These are phyloP conservation scores for Mucor irregularis DNA, from an alignment of 371 early-diverging fungal genomes.

Conservation along the genomic window DNA sequence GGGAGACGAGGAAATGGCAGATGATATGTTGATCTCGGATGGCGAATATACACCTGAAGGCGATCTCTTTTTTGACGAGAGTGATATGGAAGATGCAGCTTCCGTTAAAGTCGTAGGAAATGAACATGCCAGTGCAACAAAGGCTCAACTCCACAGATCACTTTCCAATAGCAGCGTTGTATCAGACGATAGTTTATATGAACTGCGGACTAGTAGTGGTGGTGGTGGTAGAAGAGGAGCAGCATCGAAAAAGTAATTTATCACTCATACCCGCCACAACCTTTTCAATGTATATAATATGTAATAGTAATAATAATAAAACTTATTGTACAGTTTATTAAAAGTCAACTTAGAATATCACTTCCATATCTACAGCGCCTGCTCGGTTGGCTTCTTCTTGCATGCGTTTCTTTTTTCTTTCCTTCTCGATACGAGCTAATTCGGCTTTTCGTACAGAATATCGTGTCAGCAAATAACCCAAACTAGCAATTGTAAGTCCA, in stretches of 20 bases:
- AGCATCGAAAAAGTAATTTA: background rate
- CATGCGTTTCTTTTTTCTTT: conserved; percentile 33
- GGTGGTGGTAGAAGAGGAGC: background rate
- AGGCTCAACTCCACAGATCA: background rate
- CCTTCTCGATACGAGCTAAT: conserved; percentile 27
- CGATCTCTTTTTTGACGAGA: background rate
- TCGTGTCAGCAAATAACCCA: conserved; percentile 41
- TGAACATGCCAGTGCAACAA: conserved; percentile 2
- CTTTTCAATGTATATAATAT: too few species aligned
- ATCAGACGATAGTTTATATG: conserved; percentile 20
- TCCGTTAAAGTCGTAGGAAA: conserved; percentile 10
- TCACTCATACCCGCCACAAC: too few species aligned
- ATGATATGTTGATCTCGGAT: conserved; percentile 21
- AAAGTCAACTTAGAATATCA: conserved; percentile 43
- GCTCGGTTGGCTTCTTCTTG: conserved; percentile 47
- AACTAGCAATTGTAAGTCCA: conserved; percentile 38
- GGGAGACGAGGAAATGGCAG: conserved; percentile 11
- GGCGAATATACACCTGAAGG: conserved; percentile 16
- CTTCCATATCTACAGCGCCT: conserved; percentile 48
- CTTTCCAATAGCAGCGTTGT: background rate
- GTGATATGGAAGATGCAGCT: conserved; percentile 12
- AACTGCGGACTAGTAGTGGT: conserved; percentile 17
- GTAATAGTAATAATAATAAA: too few species aligned
- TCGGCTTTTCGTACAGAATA: conserved; percentile 38
- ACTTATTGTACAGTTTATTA: too few species aligned